Base-by-base conservation (phyloP, 129 eudicot species). In the Helianthus annuus region DNA sequence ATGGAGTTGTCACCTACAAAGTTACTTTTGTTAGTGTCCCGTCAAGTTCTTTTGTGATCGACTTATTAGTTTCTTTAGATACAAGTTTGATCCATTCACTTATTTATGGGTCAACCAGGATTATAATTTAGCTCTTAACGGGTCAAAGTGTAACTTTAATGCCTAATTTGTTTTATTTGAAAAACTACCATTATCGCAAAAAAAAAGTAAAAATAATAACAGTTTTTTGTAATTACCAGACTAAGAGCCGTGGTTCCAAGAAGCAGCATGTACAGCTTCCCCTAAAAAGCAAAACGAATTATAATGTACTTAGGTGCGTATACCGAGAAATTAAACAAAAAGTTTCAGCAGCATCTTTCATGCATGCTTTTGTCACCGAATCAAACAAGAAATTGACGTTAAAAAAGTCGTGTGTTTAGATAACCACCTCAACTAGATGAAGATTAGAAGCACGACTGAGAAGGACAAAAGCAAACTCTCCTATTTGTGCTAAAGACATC, bases 171-270 rank as follows among this genome's bases (percentile, higher is more conserved):
- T 12, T 55, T 52, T 32, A 17, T 34, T 49, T 15, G 10, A 10
- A 40, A 15, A 44, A 36, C 36, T 24, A 42, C 27, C 40, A 42
- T 40, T 56, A 19, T 55, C 10, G 29, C n/a, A 38, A 15, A 53
- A 10, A 10, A 7, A 29, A n/a, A 1, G 12, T 13, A n/a, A 44
- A 10, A 6, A 0, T 42, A 2, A 32, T 32, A 29, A 14, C 1
- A 48, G 53, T 10, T 42, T 42, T 17, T 51, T 51, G 1, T 64
- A 7, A 19, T 12, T 13, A 90, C 96, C 96, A 90, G 85, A 84
- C 97, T 94, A 66, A 94, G 93, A 62, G 97, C 98, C 40, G 98
- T 94, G 45, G 98, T 94, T 72, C 98, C 98, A 72, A 94, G 98
- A 45, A 94, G 89, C 74, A 94, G 89, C 83, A 94, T 79, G 72